These are phyloP conservation scores for Sphagnum tenellum DNA, from an alignment of 225 moss, liverwort and hornwort species.

Conservation along the genomic window DNA sequence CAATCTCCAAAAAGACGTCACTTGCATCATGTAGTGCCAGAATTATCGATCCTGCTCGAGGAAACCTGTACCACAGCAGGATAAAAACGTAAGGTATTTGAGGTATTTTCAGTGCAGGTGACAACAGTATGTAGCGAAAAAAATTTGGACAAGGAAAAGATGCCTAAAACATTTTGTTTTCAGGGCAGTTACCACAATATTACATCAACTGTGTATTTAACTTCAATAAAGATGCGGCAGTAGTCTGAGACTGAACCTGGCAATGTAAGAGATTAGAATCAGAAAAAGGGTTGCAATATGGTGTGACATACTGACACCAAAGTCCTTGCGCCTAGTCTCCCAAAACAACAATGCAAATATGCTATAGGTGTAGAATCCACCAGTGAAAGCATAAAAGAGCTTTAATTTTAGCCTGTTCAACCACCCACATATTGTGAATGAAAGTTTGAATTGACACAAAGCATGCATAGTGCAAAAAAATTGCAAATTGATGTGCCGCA, in stretches of 20 bases:
- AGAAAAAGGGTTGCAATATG: constrained; percentile 45
- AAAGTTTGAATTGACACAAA: too few relatives aligned
- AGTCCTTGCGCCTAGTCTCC: constrained; percentile 67
- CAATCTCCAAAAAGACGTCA: constrained; percentile 51
- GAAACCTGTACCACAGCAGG: constrained; percentile 3
- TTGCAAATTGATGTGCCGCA: constrained; percentile 2
- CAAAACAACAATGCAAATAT: constrained; percentile 58
- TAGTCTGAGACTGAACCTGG: constrained; percentile 22
- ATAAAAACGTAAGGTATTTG: too few relatives aligned
- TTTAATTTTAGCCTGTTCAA: constrained; percentile 52
- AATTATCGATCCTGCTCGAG: constrained; percentile 46
- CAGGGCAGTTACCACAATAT: too few relatives aligned
- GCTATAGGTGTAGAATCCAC: constrained; percentile 63
- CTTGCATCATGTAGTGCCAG: constrained; percentile 52
- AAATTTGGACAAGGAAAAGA: too few relatives aligned
- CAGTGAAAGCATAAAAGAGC: constrained; percentile 40
- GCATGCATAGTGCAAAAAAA: background rate
- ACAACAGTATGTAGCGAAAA: too few relatives aligned
- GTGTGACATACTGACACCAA: constrained; percentile 63
- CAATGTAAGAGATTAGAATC: constrained; percentile 32
- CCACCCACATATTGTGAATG: background rate
- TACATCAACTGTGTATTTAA: constrained; percentile 1
- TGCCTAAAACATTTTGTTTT: too few relatives aligned
- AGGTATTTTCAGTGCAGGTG: too few relatives aligned
- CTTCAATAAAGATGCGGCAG: background rate